phyloP scores from a whole-genome alignment of 177 flowering plant genomes.

The Telopea speciosissima region DNA sequence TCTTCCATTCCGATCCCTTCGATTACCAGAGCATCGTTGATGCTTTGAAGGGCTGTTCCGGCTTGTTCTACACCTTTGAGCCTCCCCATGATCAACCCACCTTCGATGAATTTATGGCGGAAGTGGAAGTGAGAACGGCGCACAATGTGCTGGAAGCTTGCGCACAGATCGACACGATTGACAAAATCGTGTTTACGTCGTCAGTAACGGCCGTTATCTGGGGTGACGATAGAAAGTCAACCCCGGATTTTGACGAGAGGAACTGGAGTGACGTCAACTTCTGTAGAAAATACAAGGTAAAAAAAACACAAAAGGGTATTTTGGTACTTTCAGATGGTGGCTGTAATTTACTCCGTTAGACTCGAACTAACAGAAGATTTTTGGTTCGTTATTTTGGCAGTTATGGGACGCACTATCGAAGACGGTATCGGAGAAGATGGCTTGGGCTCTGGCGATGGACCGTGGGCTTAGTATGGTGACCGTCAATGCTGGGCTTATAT shows the following conservation, averaged over 20 bases:
- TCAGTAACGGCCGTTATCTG: conserved; percentile 72
- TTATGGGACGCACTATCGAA: conserved; percentile 81
- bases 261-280: conserved; percentile 69
- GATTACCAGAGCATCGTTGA: conserved; percentile 64
- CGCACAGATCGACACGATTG: conserved; percentile 66
- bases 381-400: conserved; percentile 24
- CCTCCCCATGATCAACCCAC: conserved; percentile 47
- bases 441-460: conserved; percentile 94
- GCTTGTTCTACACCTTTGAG: conserved; percentile 68
- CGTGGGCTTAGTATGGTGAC: conserved; percentile 70
- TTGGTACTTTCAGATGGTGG: no score
- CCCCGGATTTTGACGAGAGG: conserved; percentile 43
- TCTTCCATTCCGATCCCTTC: conserved; percentile 51
- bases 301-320: conserved; percentile 1
- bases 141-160: conserved; percentile 89
- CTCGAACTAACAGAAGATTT: no score
- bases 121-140: conserved; percentile 71
- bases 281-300: conserved; percentile 61
- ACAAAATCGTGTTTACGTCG: conserved; percentile 79
- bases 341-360: not conserved
- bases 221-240: conserved; percentile 35
- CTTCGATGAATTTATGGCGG: conserved; percentile 65
- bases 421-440: conserved; percentile 75
- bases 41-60: conserved; percentile 64
- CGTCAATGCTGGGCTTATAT: conserved; percentile 57